A percentile compares a stretch with the other conserved stretches of the same genome.
Conservation (phyloP, 1,284 basidiomycete species). For the Pseudozyma hubeiensis region DNA sequence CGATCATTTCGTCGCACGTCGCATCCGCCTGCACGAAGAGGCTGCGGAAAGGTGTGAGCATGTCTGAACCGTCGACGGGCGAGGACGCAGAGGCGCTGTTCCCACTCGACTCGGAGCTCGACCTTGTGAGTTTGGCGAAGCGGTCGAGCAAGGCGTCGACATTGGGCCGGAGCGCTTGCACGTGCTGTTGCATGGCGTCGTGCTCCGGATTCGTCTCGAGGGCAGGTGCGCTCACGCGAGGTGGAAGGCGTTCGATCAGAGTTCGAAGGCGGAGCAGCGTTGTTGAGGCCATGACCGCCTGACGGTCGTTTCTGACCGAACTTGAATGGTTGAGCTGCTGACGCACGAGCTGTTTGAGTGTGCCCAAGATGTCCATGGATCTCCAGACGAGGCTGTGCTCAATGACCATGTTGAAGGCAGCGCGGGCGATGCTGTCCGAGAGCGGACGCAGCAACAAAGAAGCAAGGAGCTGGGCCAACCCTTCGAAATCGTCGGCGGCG, state of each 20-base stretch:
- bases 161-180: constrained; percentile 21
- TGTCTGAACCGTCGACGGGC: constrained; percentile 26
- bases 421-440: constrained; percentile 30
- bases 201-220: constrained; percentile 9
- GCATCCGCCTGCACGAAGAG: constrained; percentile 40
- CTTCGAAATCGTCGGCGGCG: constrained; percentile 39
- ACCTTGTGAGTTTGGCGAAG: constrained; percentile 14
- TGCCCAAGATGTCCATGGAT: constrained; percentile 48
- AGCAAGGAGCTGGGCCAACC: constrained; percentile 38
- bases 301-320: constrained; percentile 38
- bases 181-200: constrained; percentile 31
- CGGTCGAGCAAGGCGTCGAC: constrained; percentile 34
- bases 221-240: constrained; percentile 17
- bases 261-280: constrained; percentile 45
- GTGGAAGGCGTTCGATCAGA: constrained; percentile 33
- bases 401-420: constrained; percentile 46
- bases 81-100: constrained; percentile 7
- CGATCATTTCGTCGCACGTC: constrained; percentile 42
- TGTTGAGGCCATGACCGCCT: constrained; percentile 48
- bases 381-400: constrained; percentile 38
- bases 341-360: constrained; percentile 46
- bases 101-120: not conserved
- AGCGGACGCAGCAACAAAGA: constrained; percentile 37
- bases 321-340: constrained; percentile 52
- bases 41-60: constrained; percentile 30